Percentiles rank a stretch among this genome's conserved stretches.
These are phyloP conservation scores for Citeromyces nyonsensis DNA, from an alignment of 805 yeast genomes.

Conservation along the genomic window DNA sequence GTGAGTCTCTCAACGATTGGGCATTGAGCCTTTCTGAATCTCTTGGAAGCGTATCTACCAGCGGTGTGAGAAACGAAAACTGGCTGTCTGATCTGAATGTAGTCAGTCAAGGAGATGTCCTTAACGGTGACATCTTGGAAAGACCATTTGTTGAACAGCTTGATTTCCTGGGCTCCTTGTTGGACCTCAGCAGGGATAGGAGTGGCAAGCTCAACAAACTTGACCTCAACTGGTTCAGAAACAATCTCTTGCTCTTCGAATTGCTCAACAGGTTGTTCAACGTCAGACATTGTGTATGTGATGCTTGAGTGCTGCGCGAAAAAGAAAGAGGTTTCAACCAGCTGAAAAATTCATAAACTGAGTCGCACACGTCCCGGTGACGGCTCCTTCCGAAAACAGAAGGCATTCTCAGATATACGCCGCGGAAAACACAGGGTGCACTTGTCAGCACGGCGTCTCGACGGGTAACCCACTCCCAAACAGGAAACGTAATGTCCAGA, in stretches of 20 bases:
- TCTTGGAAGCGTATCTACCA: conserved; percentile 98
- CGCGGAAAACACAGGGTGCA: too few species aligned
- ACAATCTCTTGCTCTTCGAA: conserved; percentile 53
- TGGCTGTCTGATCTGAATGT: conserved; percentile 95
- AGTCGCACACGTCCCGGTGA: too few species aligned
- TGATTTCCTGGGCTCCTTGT: conserved; percentile 90
- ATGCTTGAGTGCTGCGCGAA: conserved; percentile 1
- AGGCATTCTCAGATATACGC: too few species aligned
- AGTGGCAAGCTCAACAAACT: conserved; percentile 80
- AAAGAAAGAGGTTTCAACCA: too few species aligned
- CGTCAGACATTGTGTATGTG: conserved; percentile 65
- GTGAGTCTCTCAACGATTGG: conserved; percentile 98
- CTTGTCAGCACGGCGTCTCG: too few species aligned
- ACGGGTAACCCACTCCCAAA: too few species aligned
- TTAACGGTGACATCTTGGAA: conserved; percentile 94
- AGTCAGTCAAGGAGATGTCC: conserved; percentile 96
- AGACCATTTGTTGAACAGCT: conserved; percentile 99
- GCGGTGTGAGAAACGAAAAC: conserved; percentile 98
- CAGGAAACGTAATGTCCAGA: too few species aligned
- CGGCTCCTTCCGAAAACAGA: too few species aligned
- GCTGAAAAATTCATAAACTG: too few species aligned
- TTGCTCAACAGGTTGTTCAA: conserved; percentile 38
- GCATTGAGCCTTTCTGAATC: conserved; percentile 99
- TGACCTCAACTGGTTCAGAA: conserved; percentile 71
- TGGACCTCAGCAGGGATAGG: conserved; percentile 94